phyloP scores from a whole-genome alignment of 192 early-diverging fungal species.

The Entophlyctis helioformis region DNA sequence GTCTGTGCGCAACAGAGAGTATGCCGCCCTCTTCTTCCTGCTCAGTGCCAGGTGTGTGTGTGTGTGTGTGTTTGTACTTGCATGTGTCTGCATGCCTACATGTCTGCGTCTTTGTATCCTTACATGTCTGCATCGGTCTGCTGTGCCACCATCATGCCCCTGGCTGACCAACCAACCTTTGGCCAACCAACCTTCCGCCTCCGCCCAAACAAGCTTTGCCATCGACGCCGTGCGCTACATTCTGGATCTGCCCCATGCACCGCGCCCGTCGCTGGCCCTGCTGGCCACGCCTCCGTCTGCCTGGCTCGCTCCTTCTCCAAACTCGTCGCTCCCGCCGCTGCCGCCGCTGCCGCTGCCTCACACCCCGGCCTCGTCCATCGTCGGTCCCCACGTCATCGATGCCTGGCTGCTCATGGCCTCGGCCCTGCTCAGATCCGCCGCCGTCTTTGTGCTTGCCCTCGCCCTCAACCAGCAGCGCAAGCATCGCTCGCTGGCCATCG shows the following conservation, averaged over 20 bases:
- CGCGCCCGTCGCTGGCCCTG: neutral
- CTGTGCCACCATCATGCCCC: too few species aligned
- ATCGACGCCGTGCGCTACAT: conserved; percentile 24
- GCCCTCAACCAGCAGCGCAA: conserved; percentile 19
- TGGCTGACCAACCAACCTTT: too few species aligned
- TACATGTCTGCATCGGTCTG: neutral
- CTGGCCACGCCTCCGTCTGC: too few species aligned
- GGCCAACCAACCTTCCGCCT: too few species aligned
- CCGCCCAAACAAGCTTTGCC: conserved; percentile 16
- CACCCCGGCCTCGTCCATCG: conserved; percentile 5
- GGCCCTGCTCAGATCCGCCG: conserved; percentile 6
- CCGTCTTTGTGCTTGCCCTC: conserved; percentile 12
- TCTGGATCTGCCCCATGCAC: conserved; percentile 9
- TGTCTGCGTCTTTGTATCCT: neutral
- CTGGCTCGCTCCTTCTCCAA: too few species aligned
- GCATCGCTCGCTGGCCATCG: conserved; percentile 19
- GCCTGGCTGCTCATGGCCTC: conserved; percentile 21
- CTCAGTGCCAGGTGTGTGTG: conserved; percentile 6
- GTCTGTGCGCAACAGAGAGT: conserved; percentile 17
- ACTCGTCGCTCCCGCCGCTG: too few species aligned
- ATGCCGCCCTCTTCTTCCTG: conserved; percentile 12
- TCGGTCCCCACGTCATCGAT: conserved; percentile 22
- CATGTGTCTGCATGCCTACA: neutral
- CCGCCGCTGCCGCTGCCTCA: neutral
- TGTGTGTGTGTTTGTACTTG: neutral